Evolutionary conservation across 495 filamentous ascomycete species (phyloP).

Genomic region (Penicillium waksmanii): DNA sequence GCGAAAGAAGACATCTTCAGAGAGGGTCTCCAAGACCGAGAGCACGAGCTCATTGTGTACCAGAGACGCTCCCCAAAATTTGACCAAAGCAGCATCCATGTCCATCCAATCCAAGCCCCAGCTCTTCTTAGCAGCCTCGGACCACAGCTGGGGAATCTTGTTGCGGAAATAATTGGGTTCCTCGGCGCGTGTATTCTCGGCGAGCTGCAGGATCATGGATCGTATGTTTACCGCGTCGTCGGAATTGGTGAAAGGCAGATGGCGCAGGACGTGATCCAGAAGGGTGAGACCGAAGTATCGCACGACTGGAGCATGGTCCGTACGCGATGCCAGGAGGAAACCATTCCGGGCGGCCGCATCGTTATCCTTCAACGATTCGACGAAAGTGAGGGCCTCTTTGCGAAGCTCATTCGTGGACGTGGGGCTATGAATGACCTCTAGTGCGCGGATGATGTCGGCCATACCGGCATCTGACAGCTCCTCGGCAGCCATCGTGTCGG

Average conservation of each 20-base stretch:
- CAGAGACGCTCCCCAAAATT: conserved; percentile 75
- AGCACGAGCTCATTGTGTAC: conserved; percentile 81
- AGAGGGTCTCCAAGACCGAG: conserved; percentile 85
- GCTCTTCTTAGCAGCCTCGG: conserved; percentile 87
- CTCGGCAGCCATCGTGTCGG: conserved; percentile 42
- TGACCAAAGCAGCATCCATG: conserved; percentile 85
- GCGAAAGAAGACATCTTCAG: conserved; percentile 89
- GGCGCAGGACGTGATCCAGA: conserved; percentile 83
- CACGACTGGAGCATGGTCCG: conserved; percentile 72
- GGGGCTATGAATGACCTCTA: conserved; percentile 83
- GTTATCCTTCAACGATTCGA: conserved; percentile 80
- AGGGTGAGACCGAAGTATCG: conserved; percentile 92
- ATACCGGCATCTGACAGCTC: conserved; percentile 47
- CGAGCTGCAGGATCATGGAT: conserved; percentile 74
- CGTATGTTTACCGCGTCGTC: conserved; percentile 68
- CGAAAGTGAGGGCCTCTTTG: conserved; percentile 76
- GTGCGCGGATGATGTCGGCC: conserved; percentile 72
- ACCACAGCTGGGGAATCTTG: conserved; percentile 95
- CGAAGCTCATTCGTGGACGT: conserved; percentile 82
- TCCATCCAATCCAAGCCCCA: conserved; percentile 92
- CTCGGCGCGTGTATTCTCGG: conserved; percentile 67
- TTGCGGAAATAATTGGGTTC: conserved; percentile 87
- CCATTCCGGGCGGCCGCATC: conserved; percentile 81
- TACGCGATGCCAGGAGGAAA: conserved; percentile 77
- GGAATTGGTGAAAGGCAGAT: conserved; percentile 70